phyloP scores from a whole-genome alignment of 192 early-diverging fungal species.

The Coemansia sp. region DNA sequence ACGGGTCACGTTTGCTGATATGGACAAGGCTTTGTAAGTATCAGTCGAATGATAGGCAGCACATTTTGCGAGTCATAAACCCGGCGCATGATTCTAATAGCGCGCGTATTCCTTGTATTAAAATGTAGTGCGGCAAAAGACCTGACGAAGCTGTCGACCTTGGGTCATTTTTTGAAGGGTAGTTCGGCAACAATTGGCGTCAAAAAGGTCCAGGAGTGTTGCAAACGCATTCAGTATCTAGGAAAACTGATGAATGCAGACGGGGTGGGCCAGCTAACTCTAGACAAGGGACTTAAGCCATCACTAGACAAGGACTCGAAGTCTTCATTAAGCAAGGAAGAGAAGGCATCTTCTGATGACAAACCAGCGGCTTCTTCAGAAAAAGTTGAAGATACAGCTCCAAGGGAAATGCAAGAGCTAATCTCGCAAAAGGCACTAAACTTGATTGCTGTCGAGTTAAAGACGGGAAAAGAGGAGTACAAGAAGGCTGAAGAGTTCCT shows the following conservation, averaged over 20 bases:
- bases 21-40: slow-evolving; percentile 65
- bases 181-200: slow-evolving; percentile 84
- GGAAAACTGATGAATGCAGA: slow-evolving; percentile 56
- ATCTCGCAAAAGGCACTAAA: slow-evolving; percentile 57
- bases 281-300: slow-evolving; percentile 56
- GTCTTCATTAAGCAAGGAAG: no score
- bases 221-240: slow-evolving; percentile 85
- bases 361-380: no score
- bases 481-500: slow-evolving; percentile 68
- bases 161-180: slow-evolving; percentile 93
- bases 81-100: background rate
- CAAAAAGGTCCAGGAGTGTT: slow-evolving; percentile 72
- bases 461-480: slow-evolving; percentile 65
- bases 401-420: slow-evolving; percentile 18
- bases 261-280: slow-evolving; percentile 49
- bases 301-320: no score
- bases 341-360: no score
- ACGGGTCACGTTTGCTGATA: slow-evolving; percentile 68
- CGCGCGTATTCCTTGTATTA: slow-evolving; percentile 1
- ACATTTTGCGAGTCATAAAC: background rate
- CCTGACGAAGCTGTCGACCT: slow-evolving; percentile 64
- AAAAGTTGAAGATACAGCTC: no score
- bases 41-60: background rate
- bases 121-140: slow-evolving; percentile 49
- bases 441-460: slow-evolving; percentile 56